Percentiles rank a stretch among this genome's conserved stretches.
phyloP scores from a whole-genome alignment of 495 filamentous ascomycete genomes.

The Pyronema omphalodes region DNA sequence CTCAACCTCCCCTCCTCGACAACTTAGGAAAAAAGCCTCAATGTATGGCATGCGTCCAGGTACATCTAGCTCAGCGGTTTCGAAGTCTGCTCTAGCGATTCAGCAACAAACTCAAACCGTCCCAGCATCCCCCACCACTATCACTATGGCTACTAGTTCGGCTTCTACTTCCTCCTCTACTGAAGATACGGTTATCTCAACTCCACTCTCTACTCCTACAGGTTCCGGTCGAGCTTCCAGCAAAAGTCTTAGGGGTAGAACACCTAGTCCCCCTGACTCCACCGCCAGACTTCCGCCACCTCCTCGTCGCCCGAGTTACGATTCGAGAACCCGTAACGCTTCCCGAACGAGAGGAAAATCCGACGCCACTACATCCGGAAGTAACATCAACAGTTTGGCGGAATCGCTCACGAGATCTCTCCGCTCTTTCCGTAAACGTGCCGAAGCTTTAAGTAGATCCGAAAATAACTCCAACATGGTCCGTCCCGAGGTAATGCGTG shows the following conservation, averaged over 20 bases:
- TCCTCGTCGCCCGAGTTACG: conserved; percentile 4
- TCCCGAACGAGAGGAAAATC: conserved; percentile 19
- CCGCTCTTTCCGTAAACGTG: conserved; percentile 64
- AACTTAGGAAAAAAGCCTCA: conserved; percentile 36
- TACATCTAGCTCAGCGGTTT: background rate
- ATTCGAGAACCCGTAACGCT: conserved; percentile 10
- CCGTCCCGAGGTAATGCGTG: conserved; percentile 43
- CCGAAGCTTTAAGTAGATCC: conserved; percentile 23
- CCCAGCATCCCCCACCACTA: conserved; percentile 22
- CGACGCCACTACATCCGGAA: conserved; percentile 12
- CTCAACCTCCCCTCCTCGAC: conserved; percentile 45
- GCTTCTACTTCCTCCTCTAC: conserved; percentile 8
- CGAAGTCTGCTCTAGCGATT: background rate
- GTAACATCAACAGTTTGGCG: conserved; percentile 19
- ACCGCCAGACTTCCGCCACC: conserved; percentile 7
- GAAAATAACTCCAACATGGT: conserved; percentile 24
- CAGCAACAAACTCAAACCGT: conserved; percentile 9
- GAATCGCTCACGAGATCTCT: conserved; percentile 29
- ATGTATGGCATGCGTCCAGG: conserved; percentile 23
- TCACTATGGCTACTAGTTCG: conserved; percentile 25
- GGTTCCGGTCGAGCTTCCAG: conserved; percentile 18
- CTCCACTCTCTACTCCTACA: conserved; percentile 21
- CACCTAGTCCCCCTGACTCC: conserved; percentile 29
- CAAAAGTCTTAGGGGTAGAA: conserved; percentile 24
- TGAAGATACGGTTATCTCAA: conserved; percentile 26